A percentile compares a stretch with the other conserved stretches of the same genome.
Evolutionary conservation across 441 rosid species (phyloP).

Genomic region (Pelargonium citronellum): DNA sequence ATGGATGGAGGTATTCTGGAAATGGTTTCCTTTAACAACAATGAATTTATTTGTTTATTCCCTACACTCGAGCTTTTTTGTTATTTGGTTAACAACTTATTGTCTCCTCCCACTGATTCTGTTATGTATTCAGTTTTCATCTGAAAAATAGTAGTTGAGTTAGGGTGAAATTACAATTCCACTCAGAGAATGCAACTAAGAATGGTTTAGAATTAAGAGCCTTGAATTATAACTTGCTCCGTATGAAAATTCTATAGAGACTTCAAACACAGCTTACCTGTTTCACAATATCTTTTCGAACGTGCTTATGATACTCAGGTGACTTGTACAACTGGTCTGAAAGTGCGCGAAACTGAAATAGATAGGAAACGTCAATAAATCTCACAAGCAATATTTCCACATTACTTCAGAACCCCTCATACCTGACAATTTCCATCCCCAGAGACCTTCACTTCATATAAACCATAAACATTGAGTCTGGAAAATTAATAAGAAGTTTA

Average conservation of each 20-base stretch:
- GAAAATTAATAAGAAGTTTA: conserved; percentile 16
- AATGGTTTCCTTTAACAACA: not conserved
- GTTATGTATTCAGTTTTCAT: not conserved
- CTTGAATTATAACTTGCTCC: conserved; percentile 1
- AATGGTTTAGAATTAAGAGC: not conserved
- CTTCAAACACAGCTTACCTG: conserved; percentile 45
- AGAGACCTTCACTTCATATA: conserved; percentile 78
- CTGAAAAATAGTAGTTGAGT: not conserved
- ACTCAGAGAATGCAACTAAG: not conserved
- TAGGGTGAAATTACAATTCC: not conserved
- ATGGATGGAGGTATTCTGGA: not conserved
- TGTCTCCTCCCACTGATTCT: not conserved
- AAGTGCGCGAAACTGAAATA: conserved; percentile 81
- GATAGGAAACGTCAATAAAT: not conserved
- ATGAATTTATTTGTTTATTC: not conserved
- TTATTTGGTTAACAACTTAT: conserved; percentile 8
- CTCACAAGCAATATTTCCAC: conserved; percentile 12
- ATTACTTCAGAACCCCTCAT: conserved; percentile 14
- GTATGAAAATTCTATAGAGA: conserved; percentile 7
- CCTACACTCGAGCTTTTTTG: not conserved
- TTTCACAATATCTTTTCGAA: conserved; percentile 72
- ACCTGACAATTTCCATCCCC: conserved; percentile 99
- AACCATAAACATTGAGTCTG: conserved; percentile 75
- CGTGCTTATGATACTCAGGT: conserved; percentile 85
- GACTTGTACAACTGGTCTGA: conserved; percentile 83